Percentiles rank a stretch among this genome's conserved stretches.
phyloP scores from a whole-genome alignment of 768 basidiomycete species.

The Sporobolomyces pararoseus region DNA sequence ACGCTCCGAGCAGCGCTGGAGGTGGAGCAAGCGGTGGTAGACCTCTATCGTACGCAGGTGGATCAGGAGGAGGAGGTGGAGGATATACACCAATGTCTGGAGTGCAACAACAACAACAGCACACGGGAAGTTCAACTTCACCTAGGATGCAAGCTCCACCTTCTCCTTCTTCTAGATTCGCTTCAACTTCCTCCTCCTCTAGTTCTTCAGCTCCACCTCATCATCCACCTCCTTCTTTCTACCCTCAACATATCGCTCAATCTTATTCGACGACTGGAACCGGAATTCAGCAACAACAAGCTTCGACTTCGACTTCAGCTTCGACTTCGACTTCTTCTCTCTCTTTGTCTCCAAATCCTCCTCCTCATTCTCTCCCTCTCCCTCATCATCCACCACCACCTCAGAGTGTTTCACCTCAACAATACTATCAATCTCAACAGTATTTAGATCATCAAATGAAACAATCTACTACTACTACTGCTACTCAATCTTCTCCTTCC shows the following conservation, averaged over 20 bases:
- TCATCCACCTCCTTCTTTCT: conserved; percentile 23
- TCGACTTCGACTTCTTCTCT: conserved; percentile 1
- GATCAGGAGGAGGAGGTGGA: background rate
- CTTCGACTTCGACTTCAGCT: background rate
- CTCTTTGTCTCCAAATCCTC: background rate
- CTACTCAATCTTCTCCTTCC: background rate
- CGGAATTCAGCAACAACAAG: background rate
- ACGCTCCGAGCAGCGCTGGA: background rate
- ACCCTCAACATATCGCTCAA: conserved; percentile 38
- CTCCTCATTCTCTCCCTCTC: too few relatives aligned
- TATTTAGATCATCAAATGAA: conserved; percentile 12
- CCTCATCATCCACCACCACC: background rate
- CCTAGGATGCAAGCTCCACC: background rate
- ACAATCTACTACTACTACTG: background rate
- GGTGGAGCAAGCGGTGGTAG: background rate
- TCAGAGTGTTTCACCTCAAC: conserved; percentile 19
- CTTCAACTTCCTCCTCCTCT: background rate
- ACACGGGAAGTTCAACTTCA: background rate
- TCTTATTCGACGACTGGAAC: background rate
- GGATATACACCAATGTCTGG: conserved; percentile 15
- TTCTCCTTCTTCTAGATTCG: background rate
- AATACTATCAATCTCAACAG: conserved; percentile 34
- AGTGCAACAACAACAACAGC: too few relatives aligned
- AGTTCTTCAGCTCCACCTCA: conserved; percentile 20
- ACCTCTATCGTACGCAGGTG: background rate